Conservation (phyloP, 1,284 basidiomycete species). For the Marasmius sp. region DNA sequence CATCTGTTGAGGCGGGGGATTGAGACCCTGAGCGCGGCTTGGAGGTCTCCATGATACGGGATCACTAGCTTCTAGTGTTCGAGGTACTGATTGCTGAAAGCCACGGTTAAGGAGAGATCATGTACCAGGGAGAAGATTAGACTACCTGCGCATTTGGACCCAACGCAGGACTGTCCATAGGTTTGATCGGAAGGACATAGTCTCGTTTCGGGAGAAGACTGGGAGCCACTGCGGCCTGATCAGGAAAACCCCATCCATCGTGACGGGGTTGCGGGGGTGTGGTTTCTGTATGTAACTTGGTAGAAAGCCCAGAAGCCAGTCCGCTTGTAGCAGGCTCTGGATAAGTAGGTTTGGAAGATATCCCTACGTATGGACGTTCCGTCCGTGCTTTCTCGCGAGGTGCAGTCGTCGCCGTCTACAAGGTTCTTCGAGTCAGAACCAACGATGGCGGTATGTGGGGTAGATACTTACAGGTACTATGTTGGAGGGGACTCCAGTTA, state of each 20-base stretch:
- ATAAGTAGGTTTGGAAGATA: not conserved
- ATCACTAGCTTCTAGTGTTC: not conserved
- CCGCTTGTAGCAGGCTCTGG: not conserved
- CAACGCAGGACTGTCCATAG: not conserved
- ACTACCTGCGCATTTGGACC: not conserved
- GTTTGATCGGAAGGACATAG: not conserved
- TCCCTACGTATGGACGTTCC: not conserved
- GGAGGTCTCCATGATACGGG: not conserved
- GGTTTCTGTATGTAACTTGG: not conserved
- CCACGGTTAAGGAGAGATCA: not conserved
- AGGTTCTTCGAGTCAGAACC: not conserved
- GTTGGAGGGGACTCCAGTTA: not conserved
- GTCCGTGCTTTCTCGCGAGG: not conserved
- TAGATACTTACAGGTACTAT: not conserved
- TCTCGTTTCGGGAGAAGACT: not conserved
- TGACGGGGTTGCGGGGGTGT: not conserved
- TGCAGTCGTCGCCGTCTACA: not conserved
- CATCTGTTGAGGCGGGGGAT: not conserved
- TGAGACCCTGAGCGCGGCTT: not conserved
- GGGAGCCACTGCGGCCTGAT: not conserved
- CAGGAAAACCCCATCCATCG: not conserved
- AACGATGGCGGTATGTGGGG: not conserved
- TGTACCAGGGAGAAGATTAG: not conserved
- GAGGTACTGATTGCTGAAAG: not conserved
- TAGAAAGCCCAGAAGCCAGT: not conserved